Percentiles rank a stretch among this genome's conserved stretches.
phyloP scores from a whole-genome alignment of 2,329 filamentous ascomycete species.

The Clarireedia monteithiana region DNA sequence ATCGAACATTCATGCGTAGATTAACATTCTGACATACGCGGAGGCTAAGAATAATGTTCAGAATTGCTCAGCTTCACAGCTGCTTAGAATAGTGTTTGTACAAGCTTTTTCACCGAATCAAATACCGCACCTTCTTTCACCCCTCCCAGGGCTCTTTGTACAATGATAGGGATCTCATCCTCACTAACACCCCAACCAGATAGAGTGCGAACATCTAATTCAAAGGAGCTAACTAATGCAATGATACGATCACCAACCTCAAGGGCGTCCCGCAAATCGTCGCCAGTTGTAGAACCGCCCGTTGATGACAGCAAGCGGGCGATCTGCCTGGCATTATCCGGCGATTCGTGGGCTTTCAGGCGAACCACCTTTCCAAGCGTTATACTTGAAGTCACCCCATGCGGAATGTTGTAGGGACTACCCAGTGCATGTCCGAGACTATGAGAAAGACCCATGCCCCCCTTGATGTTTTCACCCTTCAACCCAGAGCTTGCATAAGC shows the following conservation, averaged over 20 bases:
- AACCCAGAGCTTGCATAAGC: background rate
- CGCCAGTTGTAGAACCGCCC: background rate
- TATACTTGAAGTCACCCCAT: constrained; percentile 5
- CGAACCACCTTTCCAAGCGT: constrained; percentile 6
- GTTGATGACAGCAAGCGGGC: background rate
- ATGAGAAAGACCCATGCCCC: constrained; percentile 6
- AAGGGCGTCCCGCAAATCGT: constrained; percentile 3
- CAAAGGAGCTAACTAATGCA: background rate
- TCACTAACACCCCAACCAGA: background rate
- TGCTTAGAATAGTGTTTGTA: background rate
- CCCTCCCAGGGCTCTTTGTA: background rate
- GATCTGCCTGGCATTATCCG: background rate
- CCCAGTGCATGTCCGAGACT: constrained; percentile 6
- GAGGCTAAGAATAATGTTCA: no score
- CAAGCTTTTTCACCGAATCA: background rate
- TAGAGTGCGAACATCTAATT: background rate
- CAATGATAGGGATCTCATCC: background rate
- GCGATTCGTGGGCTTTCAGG: constrained; percentile 1
- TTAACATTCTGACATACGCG: no score
- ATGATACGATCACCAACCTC: constrained; percentile 1
- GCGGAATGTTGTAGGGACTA: constrained; percentile 4
- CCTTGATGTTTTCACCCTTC: constrained; percentile 3
- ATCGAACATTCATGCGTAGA: no score
- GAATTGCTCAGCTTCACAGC: no score
- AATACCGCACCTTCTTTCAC: background rate